Evolutionary conservation across 176 grass and related monocot species (phyloP), one percentile per base, ranked within the genome.

Genomic region (Avena atlantica): DNA sequence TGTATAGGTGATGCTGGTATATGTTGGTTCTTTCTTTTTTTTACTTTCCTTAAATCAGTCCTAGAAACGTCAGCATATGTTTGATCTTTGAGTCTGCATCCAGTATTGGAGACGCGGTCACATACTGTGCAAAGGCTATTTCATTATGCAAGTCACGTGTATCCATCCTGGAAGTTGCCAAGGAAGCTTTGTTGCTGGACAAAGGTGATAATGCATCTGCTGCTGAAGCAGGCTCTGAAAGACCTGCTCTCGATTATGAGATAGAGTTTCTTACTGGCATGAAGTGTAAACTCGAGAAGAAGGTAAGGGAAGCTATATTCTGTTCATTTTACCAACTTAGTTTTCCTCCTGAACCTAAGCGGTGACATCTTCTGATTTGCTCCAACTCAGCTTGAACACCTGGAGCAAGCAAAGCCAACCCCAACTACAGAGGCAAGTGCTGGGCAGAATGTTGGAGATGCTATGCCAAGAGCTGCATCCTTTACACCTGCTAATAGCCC

Each of bases 391-490:
- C 37, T 47, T 72, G 10, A 72, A 20, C 37, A 72, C 69, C 69
- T 72, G 69, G 0, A 20, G 69, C 37, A 72, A 72, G 40, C 69
- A 36, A 57, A 19, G 16, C 53, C 53, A 57, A 91, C 20, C 72
- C 89, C 92, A 73, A 57, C 80, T 16, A 25, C 76, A 14, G 86
- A 68, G 53, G 50, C 61, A 25, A 76, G 69, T 47, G 69, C 37
- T 21, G 42, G 7, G 9, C 79, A 71, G 76, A 87, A 87, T 60
- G 71, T 49, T 84, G 78, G 65, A 15, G 42, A 79, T 45, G 69
- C 27, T 3, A 27, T 78, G 76, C 77, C 67, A 60, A 88, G 47
- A 84, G 85, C 81, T 88, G 86, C 63, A 58, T 90, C 96, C 21
- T 31, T 84, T 12, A 79, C 63, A 24, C 61, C 61, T 64, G 61